Base-by-base conservation (phyloP, 345 rosid genomes). In the Hibiscus tridactylites region DNA sequence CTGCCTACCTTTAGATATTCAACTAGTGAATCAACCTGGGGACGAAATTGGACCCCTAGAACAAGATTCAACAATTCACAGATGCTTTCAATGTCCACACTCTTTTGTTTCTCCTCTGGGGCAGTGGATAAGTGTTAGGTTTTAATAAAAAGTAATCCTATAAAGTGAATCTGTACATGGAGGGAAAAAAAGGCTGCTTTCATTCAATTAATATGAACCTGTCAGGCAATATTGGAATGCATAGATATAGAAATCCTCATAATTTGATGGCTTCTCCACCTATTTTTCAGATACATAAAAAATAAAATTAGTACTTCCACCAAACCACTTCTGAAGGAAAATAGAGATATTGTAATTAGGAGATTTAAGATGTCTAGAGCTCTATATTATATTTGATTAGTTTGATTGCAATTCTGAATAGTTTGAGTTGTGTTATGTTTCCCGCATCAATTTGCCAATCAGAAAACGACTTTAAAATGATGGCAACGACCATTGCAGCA, bases 101-200 rank as follows among this genome's bases (percentile, higher is more conserved):
- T 57, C 79, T 84, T 87, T 69, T 87, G 87, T 70, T 64, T 84
- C 79, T 84, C 90, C 77, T 87, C 90, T 84, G 85, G 66, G 28
- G 65, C 46, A 73, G 35, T 72, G 56, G 66, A 79, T 28, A 37
- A 56, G 54, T 3, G 33, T 70, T 44, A 71, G 60, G 1, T 53
- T 64, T 39, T 17, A 63, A 33, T 64, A 33, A 24, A 71, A 57
- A 24, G 16, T 11, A 26, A 28, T 6, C 65, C 7, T 26, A 4
- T 47, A 26, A 17, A 73, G 46, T 6, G 16, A 11, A 68, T 11
- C 15, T 5, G 2, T 1, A 5, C 13, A 33, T 2, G 17, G 21
- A 11, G 52, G 5, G 15, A 15, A 54, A 58, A 37, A 70, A 13
- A 37, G 15, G 68, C 19, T 16, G 71, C 58, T 37, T 65, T 31